A percentile compares a stretch with the other conserved stretches of the same genome.
phyloP scores from a whole-genome alignment of 345 rosid genomes.

The Eucalyptus sp. region DNA sequence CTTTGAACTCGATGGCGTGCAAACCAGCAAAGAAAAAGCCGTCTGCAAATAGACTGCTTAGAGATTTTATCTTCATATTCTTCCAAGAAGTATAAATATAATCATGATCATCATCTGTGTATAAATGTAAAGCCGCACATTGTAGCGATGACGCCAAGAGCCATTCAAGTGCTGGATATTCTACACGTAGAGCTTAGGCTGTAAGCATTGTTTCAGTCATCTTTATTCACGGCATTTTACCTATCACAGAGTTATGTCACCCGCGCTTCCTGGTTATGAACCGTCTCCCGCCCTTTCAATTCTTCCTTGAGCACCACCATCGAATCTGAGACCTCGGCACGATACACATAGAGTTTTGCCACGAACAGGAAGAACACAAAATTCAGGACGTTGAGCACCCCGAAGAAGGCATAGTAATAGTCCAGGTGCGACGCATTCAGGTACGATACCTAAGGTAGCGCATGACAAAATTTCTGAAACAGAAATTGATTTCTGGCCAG shows the following conservation, averaged over 20 bases:
- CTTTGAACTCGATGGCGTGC: background rate
- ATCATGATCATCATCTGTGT: background rate
- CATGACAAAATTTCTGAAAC: no score
- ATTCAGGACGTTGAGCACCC: constrained; percentile 45
- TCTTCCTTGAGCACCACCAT: constrained; percentile 39
- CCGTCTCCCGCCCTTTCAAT: constrained; percentile 10
- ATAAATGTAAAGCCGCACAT: background rate
- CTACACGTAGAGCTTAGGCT: background rate
- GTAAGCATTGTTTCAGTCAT: background rate
- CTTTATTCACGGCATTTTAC: background rate
- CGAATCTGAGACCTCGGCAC: constrained; percentile 52
- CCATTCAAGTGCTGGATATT: background rate
- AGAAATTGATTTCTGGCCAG: no score
- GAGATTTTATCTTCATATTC: background rate
- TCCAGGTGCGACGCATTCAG: constrained; percentile 68
- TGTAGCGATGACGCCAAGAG: background rate
- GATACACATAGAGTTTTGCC: constrained; percentile 47
- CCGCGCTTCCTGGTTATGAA: background rate
- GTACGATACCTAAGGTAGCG: no score
- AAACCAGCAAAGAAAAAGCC: background rate
- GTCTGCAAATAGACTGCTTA: background rate
- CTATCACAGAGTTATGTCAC: background rate
- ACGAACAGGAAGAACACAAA: constrained; percentile 49
- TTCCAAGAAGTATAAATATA: background rate
- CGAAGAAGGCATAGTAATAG: constrained; percentile 60